phyloP scores from a whole-genome alignment of 2,329 filamentous ascomycete genomes.

The Fusarium siculi region DNA sequence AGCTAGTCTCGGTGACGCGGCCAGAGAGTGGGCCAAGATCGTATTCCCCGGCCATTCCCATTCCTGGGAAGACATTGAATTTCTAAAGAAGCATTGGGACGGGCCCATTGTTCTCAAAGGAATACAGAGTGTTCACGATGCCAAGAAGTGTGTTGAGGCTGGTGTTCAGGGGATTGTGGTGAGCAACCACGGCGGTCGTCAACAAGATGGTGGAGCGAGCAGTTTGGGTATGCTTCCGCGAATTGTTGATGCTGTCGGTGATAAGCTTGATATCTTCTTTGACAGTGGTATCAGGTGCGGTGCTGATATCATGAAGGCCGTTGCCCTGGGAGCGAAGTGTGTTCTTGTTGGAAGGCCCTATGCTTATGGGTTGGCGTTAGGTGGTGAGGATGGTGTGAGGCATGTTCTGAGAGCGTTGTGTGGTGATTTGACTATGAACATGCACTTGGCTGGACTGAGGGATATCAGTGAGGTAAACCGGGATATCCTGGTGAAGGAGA shows the following conservation, averaged over 20 bases:
- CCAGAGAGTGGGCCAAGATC: slow-evolving; percentile 33
- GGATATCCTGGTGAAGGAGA: slow-evolving; percentile 12
- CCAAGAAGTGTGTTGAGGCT: slow-evolving; percentile 16
- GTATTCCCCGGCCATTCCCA: slow-evolving; percentile 25
- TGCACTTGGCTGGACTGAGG: slow-evolving; percentile 26
- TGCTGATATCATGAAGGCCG: slow-evolving; percentile 18
- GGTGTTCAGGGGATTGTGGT: slow-evolving; percentile 29
- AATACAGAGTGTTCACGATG: slow-evolving; percentile 22
- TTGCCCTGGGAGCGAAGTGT: slow-evolving; percentile 9
- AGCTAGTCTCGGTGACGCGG: slow-evolving; percentile 13
- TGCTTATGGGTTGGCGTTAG: not conserved
- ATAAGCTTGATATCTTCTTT: slow-evolving; percentile 9
- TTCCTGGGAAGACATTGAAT: slow-evolving; percentile 25
- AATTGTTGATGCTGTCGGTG: slow-evolving; percentile 3
- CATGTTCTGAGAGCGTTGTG: slow-evolving; percentile 18
- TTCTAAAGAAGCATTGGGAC: slow-evolving; percentile 28
- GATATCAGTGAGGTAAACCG: slow-evolving; percentile 10
- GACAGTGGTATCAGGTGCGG: slow-evolving; percentile 16
- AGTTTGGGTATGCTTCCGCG: slow-evolving; percentile 27
- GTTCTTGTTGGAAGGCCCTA: slow-evolving; percentile 15
- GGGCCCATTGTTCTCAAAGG: slow-evolving; percentile 25
- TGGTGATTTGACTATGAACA: slow-evolving; percentile 31
- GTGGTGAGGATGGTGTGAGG: slow-evolving; percentile 15
- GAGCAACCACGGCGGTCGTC: slow-evolving; percentile 26
- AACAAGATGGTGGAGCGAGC: slow-evolving; percentile 27